These are phyloP conservation scores for Pelargonium myrrhifolium DNA, from an alignment of 441 rosid species.

Conservation along the genomic window DNA sequence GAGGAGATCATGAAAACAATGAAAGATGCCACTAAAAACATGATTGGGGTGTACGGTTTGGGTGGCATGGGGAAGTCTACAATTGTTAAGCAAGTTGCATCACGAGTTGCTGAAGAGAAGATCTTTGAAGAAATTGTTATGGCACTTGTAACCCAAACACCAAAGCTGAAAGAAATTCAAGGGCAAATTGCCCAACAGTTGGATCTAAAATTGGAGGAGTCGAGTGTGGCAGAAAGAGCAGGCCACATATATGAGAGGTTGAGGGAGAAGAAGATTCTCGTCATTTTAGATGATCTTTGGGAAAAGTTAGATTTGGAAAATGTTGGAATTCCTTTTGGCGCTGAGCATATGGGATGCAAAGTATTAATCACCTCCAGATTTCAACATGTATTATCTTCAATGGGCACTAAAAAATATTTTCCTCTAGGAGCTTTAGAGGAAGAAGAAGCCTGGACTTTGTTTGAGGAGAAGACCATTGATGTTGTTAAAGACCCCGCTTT, in stretches of 20 bases:
- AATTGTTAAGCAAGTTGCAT: conserved; percentile 7
- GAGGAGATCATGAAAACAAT: conserved; percentile 11
- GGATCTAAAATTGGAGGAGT: neutral
- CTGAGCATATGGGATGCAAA: neutral
- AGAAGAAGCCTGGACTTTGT: conserved; percentile 12
- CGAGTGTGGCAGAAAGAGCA: neutral
- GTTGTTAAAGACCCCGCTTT: neutral
- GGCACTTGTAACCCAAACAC: neutral
- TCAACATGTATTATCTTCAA: neutral
- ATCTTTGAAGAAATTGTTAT: conserved; percentile 12
- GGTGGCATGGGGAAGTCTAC: conserved; percentile 26
- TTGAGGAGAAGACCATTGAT: conserved; percentile 10
- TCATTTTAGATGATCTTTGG: conserved; percentile 8
- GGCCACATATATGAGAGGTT: neutral
- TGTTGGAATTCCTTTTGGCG: neutral
- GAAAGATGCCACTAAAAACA: neutral
- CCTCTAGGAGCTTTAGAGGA: neutral
- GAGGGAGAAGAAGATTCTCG: neutral
- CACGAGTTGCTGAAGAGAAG: neutral
- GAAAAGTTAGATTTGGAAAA: neutral
- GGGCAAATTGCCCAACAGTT: neutral
- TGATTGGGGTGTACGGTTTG: conserved; percentile 20
- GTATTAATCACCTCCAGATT: neutral
- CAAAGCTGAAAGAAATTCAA: conserved; percentile 5
- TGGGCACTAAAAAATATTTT: neutral